Evolutionary conservation across 768 basidiomycete genomes (phyloP).

Genomic region (Lactifluus volemus): DNA sequence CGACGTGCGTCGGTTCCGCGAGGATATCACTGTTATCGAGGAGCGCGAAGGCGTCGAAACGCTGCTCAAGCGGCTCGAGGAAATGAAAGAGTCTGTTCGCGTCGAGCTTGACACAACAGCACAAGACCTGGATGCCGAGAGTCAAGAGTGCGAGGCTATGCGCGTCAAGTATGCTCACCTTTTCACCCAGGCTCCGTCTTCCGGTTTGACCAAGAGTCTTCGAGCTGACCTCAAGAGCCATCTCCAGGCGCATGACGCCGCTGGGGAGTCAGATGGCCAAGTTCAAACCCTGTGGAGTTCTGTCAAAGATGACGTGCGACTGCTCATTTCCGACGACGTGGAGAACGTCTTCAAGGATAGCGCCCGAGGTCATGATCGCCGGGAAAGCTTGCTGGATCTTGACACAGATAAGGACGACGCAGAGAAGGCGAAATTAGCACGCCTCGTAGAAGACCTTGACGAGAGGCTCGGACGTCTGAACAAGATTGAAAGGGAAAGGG

Average conservation of each 20-base stretch:
- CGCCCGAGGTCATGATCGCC: conserved; percentile 30
- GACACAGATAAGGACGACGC: conserved; percentile 60
- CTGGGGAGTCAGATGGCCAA: conserved; percentile 69
- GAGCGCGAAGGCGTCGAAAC: conserved; percentile 58
- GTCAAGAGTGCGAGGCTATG: conserved; percentile 80
- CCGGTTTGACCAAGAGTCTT: conserved; percentile 57
- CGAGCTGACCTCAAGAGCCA: conserved; percentile 78
- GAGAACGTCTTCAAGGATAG: conserved; percentile 58
- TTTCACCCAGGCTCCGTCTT: conserved; percentile 83
- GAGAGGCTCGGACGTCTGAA: conserved; percentile 68
- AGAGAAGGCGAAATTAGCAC: conserved; percentile 59
- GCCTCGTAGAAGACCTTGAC: conserved; percentile 65
- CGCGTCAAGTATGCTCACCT: conserved; percentile 79
- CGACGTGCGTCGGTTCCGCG: conserved; percentile 64
- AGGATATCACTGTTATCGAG: conserved; percentile 65
- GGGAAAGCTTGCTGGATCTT: conserved; percentile 57
- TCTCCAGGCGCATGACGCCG: conserved; percentile 61
- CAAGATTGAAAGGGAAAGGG: conserved; percentile 79
- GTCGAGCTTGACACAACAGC: conserved; percentile 53
- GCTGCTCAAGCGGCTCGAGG: conserved; percentile 48
- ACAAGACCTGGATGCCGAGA: conserved; percentile 71
- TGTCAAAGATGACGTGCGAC: conserved; percentile 52
- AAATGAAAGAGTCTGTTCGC: conserved; percentile 49
- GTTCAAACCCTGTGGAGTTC: conserved; percentile 65
- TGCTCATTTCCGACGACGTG: conserved; percentile 50